phyloP scores from a whole-genome alignment of 192 early-diverging fungal species.

The Pilaira anomala region DNA sequence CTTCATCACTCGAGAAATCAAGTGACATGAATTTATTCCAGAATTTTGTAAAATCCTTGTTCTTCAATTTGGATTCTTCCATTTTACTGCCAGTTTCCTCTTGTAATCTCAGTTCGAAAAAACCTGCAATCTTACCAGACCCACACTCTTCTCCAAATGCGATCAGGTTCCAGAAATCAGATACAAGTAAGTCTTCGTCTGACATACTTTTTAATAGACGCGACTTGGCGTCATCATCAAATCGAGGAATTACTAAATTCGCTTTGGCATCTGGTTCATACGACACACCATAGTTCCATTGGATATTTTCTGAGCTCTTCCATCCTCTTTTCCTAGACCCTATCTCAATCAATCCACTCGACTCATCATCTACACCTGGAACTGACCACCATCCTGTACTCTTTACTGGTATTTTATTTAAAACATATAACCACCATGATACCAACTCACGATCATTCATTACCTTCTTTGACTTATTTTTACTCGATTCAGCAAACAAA shows the following conservation, averaged over 20 bases:
- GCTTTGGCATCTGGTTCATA: constrained; percentile 38
- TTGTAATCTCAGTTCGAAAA: constrained; percentile 42
- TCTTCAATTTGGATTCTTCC: background rate
- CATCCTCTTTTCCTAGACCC: constrained; percentile 12
- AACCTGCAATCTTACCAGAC: constrained; percentile 64
- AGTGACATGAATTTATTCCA: constrained; percentile 19
- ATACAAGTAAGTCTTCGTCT: constrained; percentile 24
- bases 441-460: constrained; percentile 57
- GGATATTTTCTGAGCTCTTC: constrained; percentile 2
- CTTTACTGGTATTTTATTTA: constrained; percentile 17
- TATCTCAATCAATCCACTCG: constrained; percentile 2
- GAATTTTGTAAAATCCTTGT: constrained; percentile 1
- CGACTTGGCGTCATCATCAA: constrained; percentile 54
- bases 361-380: constrained; percentile 49
- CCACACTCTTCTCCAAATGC: constrained; percentile 74
- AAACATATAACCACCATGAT: constrained; percentile 69
- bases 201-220: constrained; percentile 40
- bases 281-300: constrained; percentile 38
- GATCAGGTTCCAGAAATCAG: constrained; percentile 60
- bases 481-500: constrained; percentile 68
- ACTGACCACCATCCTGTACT: constrained; percentile 49
- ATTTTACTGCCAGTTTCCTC: background rate
- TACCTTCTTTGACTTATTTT: constrained; percentile 60
- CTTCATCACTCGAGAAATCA: background rate
- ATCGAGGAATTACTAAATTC: constrained; percentile 44